These are phyloP conservation scores for Litchi chinensis DNA, from an alignment of 345 rosid genomes.

Conservation along the genomic window DNA sequence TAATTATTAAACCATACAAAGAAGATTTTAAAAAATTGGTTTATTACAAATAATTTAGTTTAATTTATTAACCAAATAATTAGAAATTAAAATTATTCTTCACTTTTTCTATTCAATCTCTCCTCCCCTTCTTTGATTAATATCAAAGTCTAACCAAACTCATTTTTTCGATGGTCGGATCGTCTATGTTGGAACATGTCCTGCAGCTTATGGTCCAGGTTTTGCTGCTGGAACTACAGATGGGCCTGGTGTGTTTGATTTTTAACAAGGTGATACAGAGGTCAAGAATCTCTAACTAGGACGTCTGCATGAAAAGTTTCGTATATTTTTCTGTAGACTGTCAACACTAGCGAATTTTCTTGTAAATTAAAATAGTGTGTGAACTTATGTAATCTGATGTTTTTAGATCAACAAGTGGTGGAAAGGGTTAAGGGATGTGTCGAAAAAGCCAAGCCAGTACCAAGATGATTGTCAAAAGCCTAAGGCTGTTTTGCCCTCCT, in stretches of 20 bases:
- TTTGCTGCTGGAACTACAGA: constrained; percentile 70
- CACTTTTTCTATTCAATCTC: no score
- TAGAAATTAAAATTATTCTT: no score
- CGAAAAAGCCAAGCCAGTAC: constrained; percentile 53
- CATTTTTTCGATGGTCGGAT: no score
- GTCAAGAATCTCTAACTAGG: constrained; percentile 20
- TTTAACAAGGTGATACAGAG: constrained; percentile 60
- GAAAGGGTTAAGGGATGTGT: constrained; percentile 41
- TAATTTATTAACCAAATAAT: no score
- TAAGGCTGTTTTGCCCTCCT: constrained; percentile 50
- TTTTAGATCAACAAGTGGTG: constrained; percentile 47
- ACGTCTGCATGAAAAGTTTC: no score
- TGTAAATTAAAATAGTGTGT: background rate
- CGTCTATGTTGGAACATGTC: constrained; percentile 42
- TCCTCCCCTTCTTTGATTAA: no score
- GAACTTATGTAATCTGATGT: background rate
- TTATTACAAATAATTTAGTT: no score
- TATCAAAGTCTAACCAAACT: no score
- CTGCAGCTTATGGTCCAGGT: constrained; percentile 56
- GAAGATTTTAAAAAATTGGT: no score
- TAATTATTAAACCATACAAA: no score
- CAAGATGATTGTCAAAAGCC: constrained; percentile 55
- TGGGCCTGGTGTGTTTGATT: constrained; percentile 58
- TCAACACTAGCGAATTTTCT: no score
- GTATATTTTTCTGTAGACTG: no score